A percentile compares a stretch with the other conserved stretches of the same genome.
phyloP scores from a whole-genome alignment of 805 yeast genomes.

The Danielozyma ontarioensis region DNA sequence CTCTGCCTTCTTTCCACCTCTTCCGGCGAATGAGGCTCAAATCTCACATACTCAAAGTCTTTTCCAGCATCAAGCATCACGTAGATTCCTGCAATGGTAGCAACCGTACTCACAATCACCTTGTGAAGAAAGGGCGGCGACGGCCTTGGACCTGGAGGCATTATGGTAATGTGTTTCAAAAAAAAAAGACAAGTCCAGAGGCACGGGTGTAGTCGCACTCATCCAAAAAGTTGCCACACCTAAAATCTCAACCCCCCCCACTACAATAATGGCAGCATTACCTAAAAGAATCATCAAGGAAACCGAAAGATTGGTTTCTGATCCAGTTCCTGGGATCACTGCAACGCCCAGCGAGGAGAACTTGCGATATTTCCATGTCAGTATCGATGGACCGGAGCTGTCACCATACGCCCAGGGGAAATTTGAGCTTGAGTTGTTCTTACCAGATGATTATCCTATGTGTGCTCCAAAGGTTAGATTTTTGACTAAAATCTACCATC shows the following conservation, averaged over 20 bases:
- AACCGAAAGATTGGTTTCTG: constrained; percentile 85
- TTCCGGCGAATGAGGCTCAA: constrained; percentile 32
- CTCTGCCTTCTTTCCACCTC: constrained; percentile 32
- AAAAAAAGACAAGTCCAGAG: neutral
- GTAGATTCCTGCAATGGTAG: constrained; percentile 28
- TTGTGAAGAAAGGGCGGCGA: constrained; percentile 32
- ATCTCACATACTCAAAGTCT: constrained; percentile 37
- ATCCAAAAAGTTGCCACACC: neutral
- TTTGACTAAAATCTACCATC: constrained; percentile 86
- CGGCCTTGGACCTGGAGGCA: no score
- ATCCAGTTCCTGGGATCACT: constrained; percentile 94
- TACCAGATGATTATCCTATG: constrained; percentile 98
- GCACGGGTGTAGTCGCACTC: neutral
- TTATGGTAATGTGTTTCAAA: constrained; percentile 9
- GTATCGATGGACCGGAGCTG: constrained; percentile 84
- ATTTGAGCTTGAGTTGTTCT: constrained; percentile 77
- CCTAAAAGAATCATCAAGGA: constrained; percentile 96
- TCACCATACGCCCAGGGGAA: constrained; percentile 85
- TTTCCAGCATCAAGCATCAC: constrained; percentile 30
- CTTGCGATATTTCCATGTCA: constrained; percentile 86
- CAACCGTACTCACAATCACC: constrained; percentile 32
- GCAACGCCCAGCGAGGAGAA: constrained; percentile 95
- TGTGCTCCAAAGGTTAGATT: constrained; percentile 95
- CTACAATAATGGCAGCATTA: constrained; percentile 46
- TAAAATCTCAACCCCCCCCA: neutral